Evolutionary conservation across 768 basidiomycete genomes (phyloP).

Genomic region (Lanmaoa pseudosensibilis): DNA sequence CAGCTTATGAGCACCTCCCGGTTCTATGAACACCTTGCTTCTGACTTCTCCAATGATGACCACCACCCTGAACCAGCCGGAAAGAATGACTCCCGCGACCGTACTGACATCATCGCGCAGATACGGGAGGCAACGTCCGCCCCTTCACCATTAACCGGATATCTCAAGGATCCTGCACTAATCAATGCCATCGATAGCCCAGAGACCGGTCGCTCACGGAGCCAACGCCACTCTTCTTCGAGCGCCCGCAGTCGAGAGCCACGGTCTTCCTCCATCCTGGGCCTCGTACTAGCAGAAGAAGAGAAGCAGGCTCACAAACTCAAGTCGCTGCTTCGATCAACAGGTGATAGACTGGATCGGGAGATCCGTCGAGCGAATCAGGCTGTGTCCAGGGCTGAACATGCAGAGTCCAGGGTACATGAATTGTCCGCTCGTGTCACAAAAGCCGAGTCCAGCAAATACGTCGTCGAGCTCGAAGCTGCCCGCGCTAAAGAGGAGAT

Average conservation of each 20-base stretch:
- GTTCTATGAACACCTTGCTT: conserved; percentile 33
- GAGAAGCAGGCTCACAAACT: conserved; percentile 57
- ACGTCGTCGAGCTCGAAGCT: conserved; percentile 39
- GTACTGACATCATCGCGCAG: conserved; percentile 38
- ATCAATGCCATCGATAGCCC: conserved; percentile 35
- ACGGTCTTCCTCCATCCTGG: conserved; percentile 40
- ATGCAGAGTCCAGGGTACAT: conserved; percentile 48
- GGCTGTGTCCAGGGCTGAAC: conserved; percentile 49
- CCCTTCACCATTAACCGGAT: conserved; percentile 44
- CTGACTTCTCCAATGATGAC: conserved; percentile 17
- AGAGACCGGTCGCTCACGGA: conserved; percentile 32
- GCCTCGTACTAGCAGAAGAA: conserved; percentile 50
- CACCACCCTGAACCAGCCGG: conserved; percentile 9
- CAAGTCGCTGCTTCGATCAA: conserved; percentile 50
- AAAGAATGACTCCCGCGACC: conserved; percentile 6
- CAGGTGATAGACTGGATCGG: conserved; percentile 54
- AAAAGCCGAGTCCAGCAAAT: conserved; percentile 43
- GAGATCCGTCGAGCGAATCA: conserved; percentile 57
- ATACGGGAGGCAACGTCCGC: conserved; percentile 46
- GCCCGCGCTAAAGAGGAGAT: conserved; percentile 47
- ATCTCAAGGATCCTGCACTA: conserved; percentile 46
- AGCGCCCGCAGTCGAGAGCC: conserved; percentile 42
- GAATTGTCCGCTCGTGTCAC: conserved; percentile 41
- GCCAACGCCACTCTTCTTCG: conserved; percentile 34
- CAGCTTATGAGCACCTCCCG: conserved; percentile 29